Conservation (phyloP, 148 eudicot genomes). For the Camellia sinensis region DNA sequence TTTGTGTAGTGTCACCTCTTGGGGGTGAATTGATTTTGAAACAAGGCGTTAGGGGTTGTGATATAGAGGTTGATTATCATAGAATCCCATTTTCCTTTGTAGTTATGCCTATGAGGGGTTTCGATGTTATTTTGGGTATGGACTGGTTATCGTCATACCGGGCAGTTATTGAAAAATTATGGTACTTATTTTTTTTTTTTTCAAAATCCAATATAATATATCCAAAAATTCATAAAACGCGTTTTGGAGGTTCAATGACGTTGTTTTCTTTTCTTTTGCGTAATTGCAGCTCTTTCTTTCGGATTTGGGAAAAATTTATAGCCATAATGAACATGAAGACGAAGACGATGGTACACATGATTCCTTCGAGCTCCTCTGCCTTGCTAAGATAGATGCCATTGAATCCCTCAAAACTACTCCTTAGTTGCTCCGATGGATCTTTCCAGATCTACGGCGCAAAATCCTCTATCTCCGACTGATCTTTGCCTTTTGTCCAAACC, state of each 20-base stretch:
- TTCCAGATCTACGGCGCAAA: conserved; percentile 72
- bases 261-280: neutral
- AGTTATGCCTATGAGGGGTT: no score
- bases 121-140: no score
- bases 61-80: no score
- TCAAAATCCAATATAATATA: no score
- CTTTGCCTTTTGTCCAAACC: conserved; percentile 33
- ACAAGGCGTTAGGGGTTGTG: no score
- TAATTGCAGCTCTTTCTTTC: neutral
- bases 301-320: neutral
- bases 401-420: conserved; percentile 59
- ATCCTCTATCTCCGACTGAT: conserved; percentile 38
- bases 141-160: no score
- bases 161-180: no score
- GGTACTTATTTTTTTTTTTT: no score
- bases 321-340: neutral
- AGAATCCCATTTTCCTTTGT: no score
- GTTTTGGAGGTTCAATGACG: neutral
- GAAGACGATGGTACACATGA: conserved; percentile 82
- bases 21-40: no score
- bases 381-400: conserved; percentile 73
- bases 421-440: conserved; percentile 75
- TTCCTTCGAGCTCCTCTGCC: conserved; percentile 46
- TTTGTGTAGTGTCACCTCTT: no score
- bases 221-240: no score